phyloP scores from a whole-genome alignment of 163 green algal species.

The Scenedesmus sp. region DNA sequence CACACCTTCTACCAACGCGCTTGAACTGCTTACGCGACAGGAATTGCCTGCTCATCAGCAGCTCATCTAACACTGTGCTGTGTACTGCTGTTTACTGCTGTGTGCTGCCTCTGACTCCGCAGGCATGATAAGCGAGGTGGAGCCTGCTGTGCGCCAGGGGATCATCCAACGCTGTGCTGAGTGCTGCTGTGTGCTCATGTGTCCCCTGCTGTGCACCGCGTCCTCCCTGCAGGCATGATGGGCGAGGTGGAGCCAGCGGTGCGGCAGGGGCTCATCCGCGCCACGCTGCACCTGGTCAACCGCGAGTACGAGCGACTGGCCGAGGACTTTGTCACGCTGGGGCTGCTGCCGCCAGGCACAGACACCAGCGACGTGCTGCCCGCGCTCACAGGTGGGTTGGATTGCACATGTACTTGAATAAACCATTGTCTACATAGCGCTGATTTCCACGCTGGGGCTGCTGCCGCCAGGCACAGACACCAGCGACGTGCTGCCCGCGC shows the following conservation, averaged over 20 bases:
- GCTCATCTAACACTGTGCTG: too few species aligned
- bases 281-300: conserved; percentile 91
- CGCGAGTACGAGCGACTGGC: conserved; percentile 71
- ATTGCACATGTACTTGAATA: background rate
- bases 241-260: conserved; percentile 59
- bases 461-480: conserved; percentile 75
- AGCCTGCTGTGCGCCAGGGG: too few species aligned
- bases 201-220: background rate
- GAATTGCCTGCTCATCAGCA: too few species aligned
- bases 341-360: conserved; percentile 80
- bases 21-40: too few species aligned
- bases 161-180: too few species aligned
- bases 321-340: conserved; percentile 89
- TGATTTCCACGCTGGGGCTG: conserved; percentile 76
- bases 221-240: conserved; percentile 10
- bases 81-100: too few species aligned
- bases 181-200: too few species aligned
- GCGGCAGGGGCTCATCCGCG: conserved; percentile 80
- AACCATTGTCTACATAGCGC: background rate
- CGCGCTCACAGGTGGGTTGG: conserved; percentile 69
- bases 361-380: conserved; percentile 75
- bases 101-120: background rate
- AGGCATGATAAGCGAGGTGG: background rate
- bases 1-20: too few species aligned
- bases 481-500: conserved; percentile 72